Percentiles rank a stretch among this genome's conserved stretches.
phyloP scores from a whole-genome alignment of 805 yeast species.

The Monosporozyma aquatica region DNA sequence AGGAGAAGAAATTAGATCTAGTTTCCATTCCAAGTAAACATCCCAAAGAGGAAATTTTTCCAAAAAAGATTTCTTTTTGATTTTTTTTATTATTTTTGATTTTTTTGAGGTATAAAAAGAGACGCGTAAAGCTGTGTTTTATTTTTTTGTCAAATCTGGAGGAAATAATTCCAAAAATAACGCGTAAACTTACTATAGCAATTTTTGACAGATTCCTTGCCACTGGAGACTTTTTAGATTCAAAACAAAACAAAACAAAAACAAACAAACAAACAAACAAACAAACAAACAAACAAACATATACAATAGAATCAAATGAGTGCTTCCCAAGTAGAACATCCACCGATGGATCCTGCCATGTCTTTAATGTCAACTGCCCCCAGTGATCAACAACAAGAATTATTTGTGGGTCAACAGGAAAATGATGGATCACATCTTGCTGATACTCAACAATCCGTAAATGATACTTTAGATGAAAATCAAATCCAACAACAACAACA shows the following conservation, averaged over 20 bases:
- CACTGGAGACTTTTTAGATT: too few relatives aligned
- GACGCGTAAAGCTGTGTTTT: too few relatives aligned
- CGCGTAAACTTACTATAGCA: too few relatives aligned
- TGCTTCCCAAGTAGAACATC: conserved; percentile 10
- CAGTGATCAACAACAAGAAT: conserved; percentile 13
- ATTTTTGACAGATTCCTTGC: too few relatives aligned
- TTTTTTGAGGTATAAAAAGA: too few relatives aligned
- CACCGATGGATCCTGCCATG: neutral
- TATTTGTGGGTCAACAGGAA: neutral
- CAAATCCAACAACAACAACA: neutral
- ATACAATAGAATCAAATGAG: neutral
- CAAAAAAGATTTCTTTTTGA: too few relatives aligned
- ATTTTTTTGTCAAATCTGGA: too few relatives aligned
- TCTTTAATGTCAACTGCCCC: conserved; percentile 23
- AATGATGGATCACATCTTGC: conserved; percentile 1
- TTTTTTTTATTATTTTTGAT: too few relatives aligned
- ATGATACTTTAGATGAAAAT: neutral
- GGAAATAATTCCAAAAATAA: too few relatives aligned
- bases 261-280: neutral
- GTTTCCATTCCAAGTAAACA: too few relatives aligned
- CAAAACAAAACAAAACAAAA: neutral
- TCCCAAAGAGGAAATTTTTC: too few relatives aligned
- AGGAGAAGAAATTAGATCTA: too few relatives aligned
- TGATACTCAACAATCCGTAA: conserved; percentile 3
- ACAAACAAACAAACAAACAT: neutral